Evolutionary conservation across 1,284 basidiomycete genomes (phyloP), one percentile per base, ranked within the genome.

Genomic region (Puccinia horiana): DNA sequence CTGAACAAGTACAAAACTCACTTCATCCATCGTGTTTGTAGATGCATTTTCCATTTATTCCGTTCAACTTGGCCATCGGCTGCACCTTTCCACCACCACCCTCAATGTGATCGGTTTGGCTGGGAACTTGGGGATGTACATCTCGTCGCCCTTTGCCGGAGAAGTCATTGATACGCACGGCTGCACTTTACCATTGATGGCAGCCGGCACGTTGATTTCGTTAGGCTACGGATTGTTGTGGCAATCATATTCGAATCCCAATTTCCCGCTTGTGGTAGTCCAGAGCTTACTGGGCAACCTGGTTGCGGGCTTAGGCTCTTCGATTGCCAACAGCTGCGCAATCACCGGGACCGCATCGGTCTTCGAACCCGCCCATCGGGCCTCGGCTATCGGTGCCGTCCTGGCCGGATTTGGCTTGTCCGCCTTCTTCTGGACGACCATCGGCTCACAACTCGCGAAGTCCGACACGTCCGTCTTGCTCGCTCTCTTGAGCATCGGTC

Each of bases 21-120:
- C 42, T 49, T 73, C 14, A 14, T 35, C 26, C 32, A 47, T 42
- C 26, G 18, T 11, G 26, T n/a, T 35, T 18, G 16, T 44, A 81
- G 79, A 81, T 81, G 79, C 79, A 12, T 81, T 81, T 35, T 81
- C 79, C 32, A 69, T 69, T 29, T 81, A 81, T 26, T 63, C 69
- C 14, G 49, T 70, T 14, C 79, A 81, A 54, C 69, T 81, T 18
- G 79, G 67, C 26, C 67, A 81, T 9, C 61, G n/a, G 42, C 79
- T 81, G 23, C 32, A 81, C 35, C 58, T 81, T 26, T 63, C 79
- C 18, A 56, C 79, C 6, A 81, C 70, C n/a, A 14, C 37, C 18
- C 37, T 81, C 16, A 81, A 81, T 35, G 70, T 56, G 16, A 74
- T 81, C 18, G 79, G 79, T 4, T 16, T 81, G 16, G 47, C 70